Conservation (phyloP, 108 stramenopile genomes). For the Pseudonitzschia pungens region DNA sequence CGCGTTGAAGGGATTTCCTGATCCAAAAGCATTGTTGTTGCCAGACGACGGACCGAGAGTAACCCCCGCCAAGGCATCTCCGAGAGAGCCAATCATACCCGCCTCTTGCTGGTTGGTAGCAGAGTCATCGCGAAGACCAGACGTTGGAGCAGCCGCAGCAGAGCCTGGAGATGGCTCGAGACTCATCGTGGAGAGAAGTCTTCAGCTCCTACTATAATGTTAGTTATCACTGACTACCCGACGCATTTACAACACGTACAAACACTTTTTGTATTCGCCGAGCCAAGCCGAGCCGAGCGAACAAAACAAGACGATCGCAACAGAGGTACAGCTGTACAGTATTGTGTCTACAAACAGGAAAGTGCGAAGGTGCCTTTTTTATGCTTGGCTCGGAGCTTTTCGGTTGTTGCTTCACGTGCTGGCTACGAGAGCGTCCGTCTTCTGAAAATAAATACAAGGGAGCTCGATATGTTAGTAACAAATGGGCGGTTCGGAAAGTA, state of each 20-base stretch:
- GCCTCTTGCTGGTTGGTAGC: conserved; percentile 2
- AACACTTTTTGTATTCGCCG: background rate
- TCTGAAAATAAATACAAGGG: background rate
- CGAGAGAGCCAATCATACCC: conserved; percentile 41
- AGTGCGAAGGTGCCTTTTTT: background rate
- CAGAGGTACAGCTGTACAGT: no score
- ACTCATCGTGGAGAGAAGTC: conserved; percentile 29
- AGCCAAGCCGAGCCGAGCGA: background rate
- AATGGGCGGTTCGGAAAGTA: background rate
- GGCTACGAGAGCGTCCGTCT: background rate
- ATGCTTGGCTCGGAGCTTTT: background rate
- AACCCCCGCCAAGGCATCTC: conserved; percentile 50
- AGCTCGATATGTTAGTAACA: background rate
- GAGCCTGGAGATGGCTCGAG: conserved; percentile 23
- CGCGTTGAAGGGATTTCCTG: conserved; percentile 22
- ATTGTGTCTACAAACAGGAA: no score
- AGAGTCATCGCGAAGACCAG: conserved; percentile 17
- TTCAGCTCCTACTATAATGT: background rate
- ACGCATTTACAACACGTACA: conserved; percentile 6
- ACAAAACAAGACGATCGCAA: background rate
- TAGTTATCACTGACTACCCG: background rate
- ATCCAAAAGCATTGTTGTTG: conserved; percentile 24
- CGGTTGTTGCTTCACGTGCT: conserved; percentile 6
- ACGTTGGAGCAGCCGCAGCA: conserved; percentile 14
- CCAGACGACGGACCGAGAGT: conserved; percentile 27